Evolutionary conservation across 2,329 filamentous ascomycete species (phyloP), one percentile per base, ranked within the genome.

Genomic region (Phialocephala sp.): DNA sequence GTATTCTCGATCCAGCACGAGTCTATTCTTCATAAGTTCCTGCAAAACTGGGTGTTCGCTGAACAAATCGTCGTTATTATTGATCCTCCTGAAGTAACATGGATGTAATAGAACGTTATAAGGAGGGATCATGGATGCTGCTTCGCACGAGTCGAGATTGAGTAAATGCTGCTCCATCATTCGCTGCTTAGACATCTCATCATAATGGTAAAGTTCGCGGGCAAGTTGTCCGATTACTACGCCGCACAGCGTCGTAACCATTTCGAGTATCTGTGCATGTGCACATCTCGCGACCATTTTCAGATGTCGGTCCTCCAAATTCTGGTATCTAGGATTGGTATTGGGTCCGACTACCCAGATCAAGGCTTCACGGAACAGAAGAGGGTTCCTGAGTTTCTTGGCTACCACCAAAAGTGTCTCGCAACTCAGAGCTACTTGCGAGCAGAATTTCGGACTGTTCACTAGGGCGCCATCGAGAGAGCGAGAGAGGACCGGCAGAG

Each of bases 401-500:
- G 64, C 64, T 4, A 58, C 18, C 32, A 15, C 47, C 8, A 43
- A 58, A 37, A 32, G 55, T 3, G 14, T 8, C 8, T 8, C 8
- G 6, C 8, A 4, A 27, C 50, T 1, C 39, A 27, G 18, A 8
- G 15, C 8, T 39, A 8, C 8, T 8, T n/a, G 4, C 4, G 8
- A 50, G 5, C n/a, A 37, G 27, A 62, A 59, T 2, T 18, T 8
- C 1, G 22, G 35, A 41, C 59, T 62, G 8, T 8, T 54, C 0
- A 18, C 14, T 1, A 62, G 3, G 2, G 47, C 41, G 1, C 41
- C 55, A 55, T 37, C 32, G 2, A 65, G 27, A 43, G 43, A 27
- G 15, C 55, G 55, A 20, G 63, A 65, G 36, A 67, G 37, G 20
- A 57, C 56, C 1, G 67, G 67, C 20, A 66, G 55, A 12, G 65